Base-by-base conservation (phyloP, 1,284 basidiomycete genomes). In the Rhodotorula glutinis region DNA sequence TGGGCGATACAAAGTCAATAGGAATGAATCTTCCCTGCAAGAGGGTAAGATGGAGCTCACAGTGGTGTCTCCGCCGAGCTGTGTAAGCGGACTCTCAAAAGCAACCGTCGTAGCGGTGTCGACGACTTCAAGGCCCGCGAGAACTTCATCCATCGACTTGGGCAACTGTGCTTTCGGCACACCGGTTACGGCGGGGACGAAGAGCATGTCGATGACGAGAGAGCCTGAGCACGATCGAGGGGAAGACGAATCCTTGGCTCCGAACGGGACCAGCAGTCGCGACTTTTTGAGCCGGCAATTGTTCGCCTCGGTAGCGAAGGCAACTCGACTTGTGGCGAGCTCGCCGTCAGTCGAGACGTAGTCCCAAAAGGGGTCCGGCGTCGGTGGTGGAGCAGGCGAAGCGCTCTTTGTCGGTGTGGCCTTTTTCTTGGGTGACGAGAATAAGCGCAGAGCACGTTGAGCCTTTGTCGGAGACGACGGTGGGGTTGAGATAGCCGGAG, bases 91-190 rank as follows among this genome's bases (percentile, higher is more conserved):
- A n/a, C 94, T 92, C 78, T 94, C 88, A 79, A 89, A 90, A 77
- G 94, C 92, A 56, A 89, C 89, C 65, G 88, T 85, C 79, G 92
- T 91, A 77, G 95, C 92, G 92, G 92, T 96, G 52, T 87, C 86
- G 65, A 92, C 87, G 75, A 92, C 87, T 65, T 90, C 82, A 75
- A 98, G 82, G 0, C 94, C 93, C n/a, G 89, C 84, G 74, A 89
- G 84, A 75, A 91, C 93, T 76, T 97, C 95, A 66, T 95, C 92
- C 76, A 98, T 82, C 75, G 89, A 92, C 78, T 92, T 88, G 1
- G 95, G 95, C 30, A 98, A 82, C 69, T 91, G 83, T 53, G 88
- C 85, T 19, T 85, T 82, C 19, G 86, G 80, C n/a, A 97, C 82
- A 19, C 90, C 90, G 23, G 90, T 89, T 61, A 98, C 79, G 74